A percentile compares a stretch with the other conserved stretches of the same genome.
Conservation (phyloP, 192 early-diverging fungal genomes). For the Coemansia sp. region DNA sequence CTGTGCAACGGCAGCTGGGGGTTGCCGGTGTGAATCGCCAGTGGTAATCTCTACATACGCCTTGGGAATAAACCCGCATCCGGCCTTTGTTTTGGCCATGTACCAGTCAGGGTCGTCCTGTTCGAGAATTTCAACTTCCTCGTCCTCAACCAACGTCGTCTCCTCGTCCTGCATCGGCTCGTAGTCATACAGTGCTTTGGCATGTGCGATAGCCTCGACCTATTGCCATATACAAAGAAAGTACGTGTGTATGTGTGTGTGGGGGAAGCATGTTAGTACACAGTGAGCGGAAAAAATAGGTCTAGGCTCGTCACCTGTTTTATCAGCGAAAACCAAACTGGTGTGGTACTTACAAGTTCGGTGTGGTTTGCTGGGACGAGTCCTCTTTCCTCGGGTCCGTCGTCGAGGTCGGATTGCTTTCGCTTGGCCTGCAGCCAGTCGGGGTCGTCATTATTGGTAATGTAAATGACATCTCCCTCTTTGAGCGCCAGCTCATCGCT, state of each 20-base stretch:
- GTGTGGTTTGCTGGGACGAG: constrained; percentile 91
- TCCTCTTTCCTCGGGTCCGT: constrained; percentile 57
- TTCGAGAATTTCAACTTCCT: constrained; percentile 72
- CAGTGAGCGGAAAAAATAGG: not conserved
- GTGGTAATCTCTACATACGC: constrained; percentile 73
- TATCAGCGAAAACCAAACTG: not conserved
- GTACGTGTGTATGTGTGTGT: too few species aligned
- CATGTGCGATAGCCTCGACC: constrained; percentile 56
- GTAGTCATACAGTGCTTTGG: constrained; percentile 79
- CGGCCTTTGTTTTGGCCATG: constrained; percentile 68
- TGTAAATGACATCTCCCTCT: constrained; percentile 85
- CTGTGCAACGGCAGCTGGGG: constrained; percentile 3
- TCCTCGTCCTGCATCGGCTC: constrained; percentile 81
- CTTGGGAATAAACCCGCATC: constrained; percentile 82
- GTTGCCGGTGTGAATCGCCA: constrained; percentile 5
- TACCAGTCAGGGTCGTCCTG: constrained; percentile 92
- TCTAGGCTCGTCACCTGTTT: not conserved
- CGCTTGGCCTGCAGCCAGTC: constrained; percentile 90
- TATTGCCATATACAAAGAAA: constrained; percentile 6
- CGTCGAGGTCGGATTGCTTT: constrained; percentile 54
- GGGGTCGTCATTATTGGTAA: constrained; percentile 82
- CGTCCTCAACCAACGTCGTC: constrained; percentile 73
- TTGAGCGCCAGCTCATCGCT: constrained; percentile 82
- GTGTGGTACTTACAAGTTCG: constrained; percentile 50
- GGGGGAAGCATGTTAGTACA: too few species aligned